Percentiles rank a stretch among this genome's conserved stretches.
Evolutionary conservation across 129 eudicot genomes (phyloP).

Genomic region (Dittrichia graveolens): DNA sequence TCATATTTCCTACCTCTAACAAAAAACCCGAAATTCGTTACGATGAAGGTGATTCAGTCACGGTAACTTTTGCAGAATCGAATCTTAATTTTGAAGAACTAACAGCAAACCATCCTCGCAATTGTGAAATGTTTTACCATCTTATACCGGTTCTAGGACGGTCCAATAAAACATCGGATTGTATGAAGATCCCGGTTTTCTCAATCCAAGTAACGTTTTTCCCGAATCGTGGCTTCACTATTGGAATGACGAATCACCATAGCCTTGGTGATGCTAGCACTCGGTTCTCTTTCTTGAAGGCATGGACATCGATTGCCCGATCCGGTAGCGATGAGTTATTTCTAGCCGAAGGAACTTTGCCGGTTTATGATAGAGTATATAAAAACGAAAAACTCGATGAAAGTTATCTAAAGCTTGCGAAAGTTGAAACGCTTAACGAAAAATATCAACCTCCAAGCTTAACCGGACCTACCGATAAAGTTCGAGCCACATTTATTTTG

Average conservation of each 20-base stretch:
- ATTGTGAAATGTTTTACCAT: conserved; percentile 34
- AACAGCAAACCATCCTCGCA: conserved; percentile 30
- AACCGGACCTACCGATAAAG: conserved; percentile 25
- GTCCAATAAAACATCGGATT: neutral
- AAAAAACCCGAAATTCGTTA: conserved; percentile 36
- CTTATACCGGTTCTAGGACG: conserved; percentile 30
- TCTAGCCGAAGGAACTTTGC: conserved; percentile 24
- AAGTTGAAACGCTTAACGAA: neutral
- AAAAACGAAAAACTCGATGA: conserved; percentile 19
- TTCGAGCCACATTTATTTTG: conserved; percentile 36
- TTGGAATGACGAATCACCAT: conserved; percentile 40
- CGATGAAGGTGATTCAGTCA: conserved; percentile 29
- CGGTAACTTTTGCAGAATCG: conserved; percentile 30
- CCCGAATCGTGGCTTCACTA: conserved; percentile 38
- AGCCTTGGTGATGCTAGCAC: conserved; percentile 41
- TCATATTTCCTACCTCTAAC: neutral
- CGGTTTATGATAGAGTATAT: conserved; percentile 35
- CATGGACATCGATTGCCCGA: conserved; percentile 39
- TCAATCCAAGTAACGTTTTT: conserved; percentile 45
- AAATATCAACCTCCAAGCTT: neutral
- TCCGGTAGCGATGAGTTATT: conserved; percentile 25
- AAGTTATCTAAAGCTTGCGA: neutral
- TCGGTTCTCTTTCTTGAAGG: conserved; percentile 30
- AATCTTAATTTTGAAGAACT: conserved; percentile 32
- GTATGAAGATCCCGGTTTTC: conserved; percentile 16